Percentiles rank a stretch among this genome's conserved stretches.
phyloP scores from a whole-genome alignment of 1,284 basidiomycete species.

The Schizophyllum commune region DNA sequence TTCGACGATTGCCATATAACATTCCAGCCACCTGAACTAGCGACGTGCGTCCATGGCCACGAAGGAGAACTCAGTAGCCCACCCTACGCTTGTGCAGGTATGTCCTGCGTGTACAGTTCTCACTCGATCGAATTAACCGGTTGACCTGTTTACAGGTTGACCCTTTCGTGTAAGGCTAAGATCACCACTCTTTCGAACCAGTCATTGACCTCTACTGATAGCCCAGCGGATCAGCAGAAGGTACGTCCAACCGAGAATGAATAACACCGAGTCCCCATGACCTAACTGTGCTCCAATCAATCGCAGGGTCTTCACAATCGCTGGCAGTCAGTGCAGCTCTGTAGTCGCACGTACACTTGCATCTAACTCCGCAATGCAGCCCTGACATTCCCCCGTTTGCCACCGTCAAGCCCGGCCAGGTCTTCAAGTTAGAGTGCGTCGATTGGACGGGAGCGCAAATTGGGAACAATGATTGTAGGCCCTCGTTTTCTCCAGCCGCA shows the following conservation, averaged over 20 bases:
- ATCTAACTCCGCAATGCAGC: no score
- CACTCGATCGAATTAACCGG: neutral
- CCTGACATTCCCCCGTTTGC: conserved; percentile 62
- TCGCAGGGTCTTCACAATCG: conserved; percentile 59
- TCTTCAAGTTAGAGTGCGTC: conserved; percentile 73
- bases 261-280: no score
- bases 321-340: conserved; percentile 73
- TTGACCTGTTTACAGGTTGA: conserved; percentile 34
- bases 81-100: conserved; percentile 45
- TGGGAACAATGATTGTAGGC: conserved; percentile 63
- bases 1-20: neutral
- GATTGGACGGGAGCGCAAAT: conserved; percentile 76
- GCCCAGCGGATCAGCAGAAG: conserved; percentile 58
- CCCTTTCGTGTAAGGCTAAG: conserved; percentile 45
- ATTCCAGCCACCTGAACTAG: neutral
- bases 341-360: no score
- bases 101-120: conserved; percentile 9
- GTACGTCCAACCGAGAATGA: conserved; percentile 28
- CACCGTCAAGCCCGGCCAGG: conserved; percentile 60
- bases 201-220: conserved; percentile 16
- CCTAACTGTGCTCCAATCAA: neutral
- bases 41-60: conserved; percentile 37
- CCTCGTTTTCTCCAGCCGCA: neutral
- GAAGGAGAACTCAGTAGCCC: conserved; percentile 45
- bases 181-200: neutral